Evolutionary conservation across 129 eudicot species (phyloP).

Genomic region (Chrysanthemum lavandulifolium): DNA sequence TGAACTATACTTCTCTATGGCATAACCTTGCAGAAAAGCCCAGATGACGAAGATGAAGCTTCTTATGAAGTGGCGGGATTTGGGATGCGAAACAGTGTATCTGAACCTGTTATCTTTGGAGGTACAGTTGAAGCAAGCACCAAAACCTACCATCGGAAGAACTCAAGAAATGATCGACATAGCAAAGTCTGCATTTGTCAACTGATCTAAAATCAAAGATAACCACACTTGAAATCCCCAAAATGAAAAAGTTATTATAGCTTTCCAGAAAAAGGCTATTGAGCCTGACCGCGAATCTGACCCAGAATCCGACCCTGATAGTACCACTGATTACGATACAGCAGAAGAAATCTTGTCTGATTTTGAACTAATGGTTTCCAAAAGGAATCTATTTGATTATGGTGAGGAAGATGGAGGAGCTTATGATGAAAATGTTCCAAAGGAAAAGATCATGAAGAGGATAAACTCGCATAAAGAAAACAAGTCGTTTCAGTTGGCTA

Average conservation of each 20-base stretch:
- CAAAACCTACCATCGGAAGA: slow-evolving; percentile 28
- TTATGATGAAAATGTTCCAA: slow-evolving; percentile 40
- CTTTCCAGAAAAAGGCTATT: slow-evolving; percentile 43
- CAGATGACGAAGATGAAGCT: slow-evolving; percentile 47
- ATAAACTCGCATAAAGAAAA: slow-evolving; percentile 65
- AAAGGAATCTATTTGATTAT: slow-evolving; percentile 60
- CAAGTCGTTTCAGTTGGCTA: slow-evolving; percentile 61
- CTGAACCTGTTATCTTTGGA: slow-evolving; percentile 43
- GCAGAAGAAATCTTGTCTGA: slow-evolving; percentile 64
- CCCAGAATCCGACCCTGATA: slow-evolving; percentile 14
- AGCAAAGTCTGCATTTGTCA: slow-evolving; percentile 29
- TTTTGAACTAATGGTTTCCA: slow-evolving; percentile 48
- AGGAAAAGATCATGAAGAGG: slow-evolving; percentile 62
- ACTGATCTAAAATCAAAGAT: slow-evolving; percentile 40
- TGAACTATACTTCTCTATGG: background rate
- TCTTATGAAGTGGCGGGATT: slow-evolving; percentile 29
- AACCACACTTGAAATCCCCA: slow-evolving; percentile 53
- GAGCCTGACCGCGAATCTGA: slow-evolving; percentile 22
- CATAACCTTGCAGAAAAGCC: slow-evolving; percentile 51
- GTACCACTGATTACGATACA: slow-evolving; percentile 54
- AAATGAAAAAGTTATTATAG: slow-evolving; percentile 42
- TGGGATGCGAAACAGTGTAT: slow-evolving; percentile 43
- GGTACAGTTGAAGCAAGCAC: slow-evolving; percentile 26
- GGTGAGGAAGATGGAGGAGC: slow-evolving; percentile 54
- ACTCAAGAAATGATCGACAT: slow-evolving; percentile 30